Evolutionary conservation across 768 basidiomycete genomes (phyloP).

Genomic region (Boletus subparvulus): DNA sequence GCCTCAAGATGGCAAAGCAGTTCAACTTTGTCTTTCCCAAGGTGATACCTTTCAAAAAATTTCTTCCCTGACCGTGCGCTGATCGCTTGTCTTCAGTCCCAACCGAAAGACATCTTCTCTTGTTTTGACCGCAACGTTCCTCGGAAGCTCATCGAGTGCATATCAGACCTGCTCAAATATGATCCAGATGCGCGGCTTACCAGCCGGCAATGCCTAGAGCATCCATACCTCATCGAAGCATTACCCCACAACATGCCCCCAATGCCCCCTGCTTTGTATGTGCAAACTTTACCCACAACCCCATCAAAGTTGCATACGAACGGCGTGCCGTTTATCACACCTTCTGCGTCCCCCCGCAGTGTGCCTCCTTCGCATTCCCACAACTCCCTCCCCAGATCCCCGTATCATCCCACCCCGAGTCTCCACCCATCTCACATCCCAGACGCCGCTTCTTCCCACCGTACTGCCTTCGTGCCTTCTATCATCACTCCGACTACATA

Average conservation of each 20-base stretch:
- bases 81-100: constrained; percentile 43
- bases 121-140: constrained; percentile 82
- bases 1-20: constrained; percentile 81
- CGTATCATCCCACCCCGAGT: constrained; percentile 40
- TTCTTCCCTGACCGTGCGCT: neutral
- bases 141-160: constrained; percentile 82
- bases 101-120: constrained; percentile 63
- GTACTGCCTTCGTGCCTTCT: constrained; percentile 50
- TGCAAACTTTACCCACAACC: constrained; percentile 38
- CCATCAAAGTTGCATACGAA: constrained; percentile 38
- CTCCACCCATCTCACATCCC: constrained; percentile 43
- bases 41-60: constrained; percentile 42
- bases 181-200: constrained; percentile 88
- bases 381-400: constrained; percentile 39
- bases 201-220: constrained; percentile 81
- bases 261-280: constrained; percentile 52
- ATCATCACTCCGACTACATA: constrained; percentile 31
- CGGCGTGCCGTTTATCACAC: constrained; percentile 38
- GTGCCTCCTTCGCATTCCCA: constrained; percentile 52
- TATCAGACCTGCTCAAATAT: constrained; percentile 87
- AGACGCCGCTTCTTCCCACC: constrained; percentile 52
- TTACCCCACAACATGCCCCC: constrained; percentile 64
- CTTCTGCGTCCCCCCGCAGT: constrained; percentile 43
- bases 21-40: constrained; percentile 89
- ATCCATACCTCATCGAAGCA: constrained; percentile 86